Percentiles rank a stretch among this genome's conserved stretches.
Evolutionary conservation across 192 early-diverging fungal species (phyloP).

Genomic region (Gigaspora rosea): DNA sequence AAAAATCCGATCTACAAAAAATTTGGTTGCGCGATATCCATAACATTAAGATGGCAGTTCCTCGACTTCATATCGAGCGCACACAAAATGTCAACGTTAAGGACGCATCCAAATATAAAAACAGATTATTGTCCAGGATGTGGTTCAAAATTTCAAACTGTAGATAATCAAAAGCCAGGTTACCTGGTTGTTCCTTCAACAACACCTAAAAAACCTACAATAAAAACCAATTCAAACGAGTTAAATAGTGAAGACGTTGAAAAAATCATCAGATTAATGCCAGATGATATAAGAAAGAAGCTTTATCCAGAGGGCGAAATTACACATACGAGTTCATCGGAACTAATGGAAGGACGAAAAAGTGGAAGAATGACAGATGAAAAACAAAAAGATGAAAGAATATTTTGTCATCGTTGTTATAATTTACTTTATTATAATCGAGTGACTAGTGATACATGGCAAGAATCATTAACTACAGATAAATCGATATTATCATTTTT

Average conservation of each 20-base stretch:
- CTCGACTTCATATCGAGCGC: too few relatives aligned
- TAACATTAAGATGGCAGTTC: too few relatives aligned
- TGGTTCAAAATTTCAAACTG: conserved; percentile 65
- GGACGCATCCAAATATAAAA: neutral
- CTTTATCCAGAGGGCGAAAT: conserved; percentile 45
- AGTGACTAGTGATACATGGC: conserved; percentile 39
- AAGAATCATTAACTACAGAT: conserved; percentile 52
- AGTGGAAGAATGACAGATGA: too few relatives aligned
- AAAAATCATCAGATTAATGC: conserved; percentile 47
- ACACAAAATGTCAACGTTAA: too few relatives aligned
- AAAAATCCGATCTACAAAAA: too few relatives aligned
- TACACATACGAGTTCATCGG: conserved; percentile 22
- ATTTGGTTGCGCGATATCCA: too few relatives aligned
- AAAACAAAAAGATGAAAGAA: neutral
- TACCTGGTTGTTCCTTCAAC: conserved; percentile 41
- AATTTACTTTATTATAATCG: conserved; percentile 57
- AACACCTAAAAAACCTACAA: conserved; percentile 26
- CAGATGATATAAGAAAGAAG: conserved; percentile 34
- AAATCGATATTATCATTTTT: conserved; percentile 57
- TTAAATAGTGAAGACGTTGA: conserved; percentile 8
- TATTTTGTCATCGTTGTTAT: conserved; percentile 71
- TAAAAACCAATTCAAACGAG: conserved; percentile 35
- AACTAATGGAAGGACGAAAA: conserved; percentile 17
- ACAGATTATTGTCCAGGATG: conserved; percentile 61
- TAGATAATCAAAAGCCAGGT: conserved; percentile 47